phyloP scores from a whole-genome alignment of 805 yeast genomes.

The Saturnispora mendoncae region DNA sequence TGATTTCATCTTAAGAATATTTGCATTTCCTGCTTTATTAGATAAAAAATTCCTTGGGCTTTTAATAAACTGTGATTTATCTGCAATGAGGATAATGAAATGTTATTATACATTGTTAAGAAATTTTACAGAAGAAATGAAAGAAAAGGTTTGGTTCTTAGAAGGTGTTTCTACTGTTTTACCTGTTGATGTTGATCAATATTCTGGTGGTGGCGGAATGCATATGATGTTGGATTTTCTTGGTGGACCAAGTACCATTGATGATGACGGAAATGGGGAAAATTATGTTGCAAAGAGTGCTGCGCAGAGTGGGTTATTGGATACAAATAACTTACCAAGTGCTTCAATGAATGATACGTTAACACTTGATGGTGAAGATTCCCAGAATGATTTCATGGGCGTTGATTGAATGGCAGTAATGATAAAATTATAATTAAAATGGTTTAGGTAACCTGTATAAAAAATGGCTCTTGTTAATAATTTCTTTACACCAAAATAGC shows the following conservation, averaged over 20 bases:
- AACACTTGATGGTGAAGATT: slow-evolving; percentile 36
- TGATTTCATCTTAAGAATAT: slow-evolving; percentile 77
- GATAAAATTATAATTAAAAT: slow-evolving; percentile 7
- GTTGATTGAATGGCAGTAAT: slow-evolving; percentile 7
- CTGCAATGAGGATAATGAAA: slow-evolving; percentile 87
- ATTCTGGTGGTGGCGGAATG: slow-evolving; percentile 87
- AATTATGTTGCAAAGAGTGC: slow-evolving; percentile 38
- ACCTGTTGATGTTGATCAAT: slow-evolving; percentile 87
- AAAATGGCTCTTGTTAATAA: too few relatives aligned
- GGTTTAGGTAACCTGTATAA: too few relatives aligned
- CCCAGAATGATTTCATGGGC: slow-evolving; percentile 32
- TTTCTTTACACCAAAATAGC: background rate
- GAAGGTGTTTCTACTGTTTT: slow-evolving; percentile 85
- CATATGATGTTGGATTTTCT: slow-evolving; percentile 84
- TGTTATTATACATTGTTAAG: slow-evolving; percentile 76
- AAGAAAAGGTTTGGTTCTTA: slow-evolving; percentile 85
- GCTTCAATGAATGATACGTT: slow-evolving; percentile 35
- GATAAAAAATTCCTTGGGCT: slow-evolving; percentile 72
- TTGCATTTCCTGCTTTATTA: slow-evolving; percentile 87
- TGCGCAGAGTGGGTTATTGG: slow-evolving; percentile 38
- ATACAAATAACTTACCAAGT: slow-evolving; percentile 50
- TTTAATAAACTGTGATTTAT: slow-evolving; percentile 73
- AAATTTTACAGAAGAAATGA: slow-evolving; percentile 77
- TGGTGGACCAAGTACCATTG: slow-evolving; percentile 47
- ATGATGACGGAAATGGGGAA: slow-evolving; percentile 26